A percentile compares a stretch with the other conserved stretches of the same genome.
Conservation (phyloP, 2,329 filamentous ascomycete species). For the Cordyceps militaris region DNA sequence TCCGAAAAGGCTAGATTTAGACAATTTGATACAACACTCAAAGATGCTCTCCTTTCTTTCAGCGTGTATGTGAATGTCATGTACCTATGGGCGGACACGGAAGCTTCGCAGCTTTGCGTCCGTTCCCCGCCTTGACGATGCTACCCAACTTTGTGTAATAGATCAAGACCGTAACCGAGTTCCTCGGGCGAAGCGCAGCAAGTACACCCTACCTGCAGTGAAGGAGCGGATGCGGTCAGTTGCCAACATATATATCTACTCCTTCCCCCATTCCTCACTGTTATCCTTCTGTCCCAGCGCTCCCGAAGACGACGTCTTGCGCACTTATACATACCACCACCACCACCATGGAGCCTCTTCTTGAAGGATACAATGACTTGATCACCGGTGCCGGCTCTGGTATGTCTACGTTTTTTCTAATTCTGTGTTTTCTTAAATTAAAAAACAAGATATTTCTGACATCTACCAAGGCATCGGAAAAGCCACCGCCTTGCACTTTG, state of each 20-base stretch:
- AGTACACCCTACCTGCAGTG: too few species aligned
- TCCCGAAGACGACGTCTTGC: too few species aligned
- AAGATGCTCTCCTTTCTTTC: neutral
- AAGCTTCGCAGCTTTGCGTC: neutral
- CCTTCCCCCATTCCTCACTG: neutral
- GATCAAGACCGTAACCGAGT: too few species aligned
- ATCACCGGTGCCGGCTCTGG: constrained; percentile 42
- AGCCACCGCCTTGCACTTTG: constrained; percentile 38
- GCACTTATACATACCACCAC: too few species aligned
- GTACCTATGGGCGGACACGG: neutral
- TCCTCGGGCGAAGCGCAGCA: too few species aligned
- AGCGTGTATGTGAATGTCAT: neutral
- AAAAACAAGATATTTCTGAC: too few species aligned
- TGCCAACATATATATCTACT: neutral
- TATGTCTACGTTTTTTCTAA: constrained; percentile 18
- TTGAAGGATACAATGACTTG: constrained; percentile 38
- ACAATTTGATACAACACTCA: neutral
- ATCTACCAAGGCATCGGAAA: constrained; percentile 38
- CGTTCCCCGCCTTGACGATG: neutral
- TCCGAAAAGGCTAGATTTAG: constrained; percentile 8
- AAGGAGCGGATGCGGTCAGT: neutral
- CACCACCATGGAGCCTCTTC: constrained; percentile 28
- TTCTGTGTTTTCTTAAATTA: too few species aligned
- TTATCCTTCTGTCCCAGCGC: neutral
- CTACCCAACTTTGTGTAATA: neutral